Evolutionary conservation across 2,329 filamentous ascomycete genomes (phyloP), one percentile per base, ranked within the genome.

Genomic region (Phialemonium atrogriseum): DNA sequence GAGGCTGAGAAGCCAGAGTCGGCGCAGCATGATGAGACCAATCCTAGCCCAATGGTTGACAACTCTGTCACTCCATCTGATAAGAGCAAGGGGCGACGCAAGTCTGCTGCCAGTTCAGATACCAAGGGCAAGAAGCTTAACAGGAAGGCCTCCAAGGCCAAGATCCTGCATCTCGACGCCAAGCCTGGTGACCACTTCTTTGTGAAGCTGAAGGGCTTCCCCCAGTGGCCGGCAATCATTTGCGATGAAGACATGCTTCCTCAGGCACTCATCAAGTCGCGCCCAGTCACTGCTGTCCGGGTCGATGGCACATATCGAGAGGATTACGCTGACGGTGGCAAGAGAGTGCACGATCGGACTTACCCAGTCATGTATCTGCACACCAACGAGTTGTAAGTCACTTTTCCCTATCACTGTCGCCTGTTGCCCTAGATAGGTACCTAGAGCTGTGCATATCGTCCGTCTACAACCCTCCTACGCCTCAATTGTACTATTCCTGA

Each of bases 221-320:
- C 91, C 19, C 80, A 85, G 23, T 98, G 91, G 91, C 91, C 91
- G 11, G 81, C 86, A 33, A 84, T 98, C 52, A 77, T 98, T 47
- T 91, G 85, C 55, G 87, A 94, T 53, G 89, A 98, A 57, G 79
- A 81, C 40, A 96, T 98, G 80, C 77, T 98, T 13, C 89, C 91
- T 3, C 68, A 78, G 36, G 77, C 71, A 10, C 72, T 98, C 15
- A 61, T 93, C 33, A 82, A 72, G 48, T 74, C 73, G 27, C 81
- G 91, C 39, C 91, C 89, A 7, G 84, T 94, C 32, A 87, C 85
- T 26, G 87, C 89, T 14, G 78, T 76, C 46, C 77, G 83, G 36
- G 63, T 74, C 14, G 89, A 96, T 57, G 89, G 89, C 36, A 83
- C 81, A 24, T 94, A 91, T 56, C 79, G 84, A 33, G 84, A 87